Base-by-base conservation (phyloP, 2,329 filamentous ascomycete genomes). In the Fusarium fracticaudum region DNA sequence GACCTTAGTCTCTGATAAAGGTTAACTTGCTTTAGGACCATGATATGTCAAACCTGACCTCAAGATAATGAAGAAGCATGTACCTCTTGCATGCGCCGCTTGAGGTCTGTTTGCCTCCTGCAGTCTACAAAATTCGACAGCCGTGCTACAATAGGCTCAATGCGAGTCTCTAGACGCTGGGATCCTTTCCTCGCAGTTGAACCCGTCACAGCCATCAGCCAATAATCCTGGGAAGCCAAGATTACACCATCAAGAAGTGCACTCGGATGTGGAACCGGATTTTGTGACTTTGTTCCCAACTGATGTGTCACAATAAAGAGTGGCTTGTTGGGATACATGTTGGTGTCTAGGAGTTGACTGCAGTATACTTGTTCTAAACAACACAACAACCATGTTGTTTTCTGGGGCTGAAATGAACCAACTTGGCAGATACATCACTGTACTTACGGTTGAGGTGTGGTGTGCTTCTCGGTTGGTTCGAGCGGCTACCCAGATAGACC, bases 221-320 rank as follows among this genome's bases (percentile, higher is more conserved):
- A 57, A 43, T 33, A 20, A 40, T 48, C 20, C 26, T 33, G 38
- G 15, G 41, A 41, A n/a, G 47, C 57, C 57, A 68, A 76, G 45
- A n/a, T 47, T 40, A 9, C 33, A 55, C 26, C 38, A 18, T 33
- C 41, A 60, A 38, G 47, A 31, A 50, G 17, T 18, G 38, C 64
- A 62, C 60, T 72, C 51, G 63, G 65, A 48, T 48, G n/a, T 8
- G 20, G 60, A 68, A 41, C 47, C 64, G 48, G 31, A 54, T 26
- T n/a, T 62, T 53, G n/a, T 55, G 38, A 58, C 48, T 59, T 37
- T 35, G 40, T 45, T 18, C 26, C 40, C 44, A 22, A 31, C 29
- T 63, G 53, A 70, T 51, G 47, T 57, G 48, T 67, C 65, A 70
- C 63, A 50, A 55, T 54, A 57, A 33, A 44, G 38, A 13, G 35